Percentiles rank a stretch among this genome's conserved stretches.
These are phyloP conservation scores for Penicillium sumatraense DNA, from an alignment of 2,329 filamentous ascomycete genomes.

Conservation along the genomic window DNA sequence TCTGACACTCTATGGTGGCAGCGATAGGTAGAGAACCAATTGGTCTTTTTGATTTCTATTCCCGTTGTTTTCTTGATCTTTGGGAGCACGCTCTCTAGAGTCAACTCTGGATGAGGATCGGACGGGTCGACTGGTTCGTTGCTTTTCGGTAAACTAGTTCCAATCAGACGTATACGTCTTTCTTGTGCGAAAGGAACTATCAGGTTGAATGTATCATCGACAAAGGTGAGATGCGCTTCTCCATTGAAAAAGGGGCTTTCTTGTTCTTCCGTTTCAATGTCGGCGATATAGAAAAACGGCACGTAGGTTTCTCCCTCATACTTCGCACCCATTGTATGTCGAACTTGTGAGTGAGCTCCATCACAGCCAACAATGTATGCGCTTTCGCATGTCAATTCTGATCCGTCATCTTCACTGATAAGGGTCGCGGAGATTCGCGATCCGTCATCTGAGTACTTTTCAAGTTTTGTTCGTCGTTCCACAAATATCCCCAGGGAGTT, in stretches of 20 bases:
- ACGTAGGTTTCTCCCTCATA: conserved; percentile 51
- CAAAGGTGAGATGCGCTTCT: conserved; percentile 39
- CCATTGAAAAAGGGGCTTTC: conserved; percentile 33
- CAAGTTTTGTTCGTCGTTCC: conserved; percentile 31
- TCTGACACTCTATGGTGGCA: conserved; percentile 51
- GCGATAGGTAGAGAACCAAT: conserved; percentile 52
- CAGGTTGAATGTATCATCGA: conserved; percentile 41
- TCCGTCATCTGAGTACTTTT: conserved; percentile 29
- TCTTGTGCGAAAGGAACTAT: conserved; percentile 34
- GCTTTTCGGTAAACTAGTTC: conserved; percentile 21
- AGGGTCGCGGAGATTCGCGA: conserved; percentile 29
- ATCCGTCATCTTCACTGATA: conserved; percentile 17
- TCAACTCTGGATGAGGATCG: conserved; percentile 27
- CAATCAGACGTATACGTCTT: conserved; percentile 29
- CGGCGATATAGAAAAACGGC: conserved; percentile 52
- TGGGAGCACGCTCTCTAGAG: conserved; percentile 36
- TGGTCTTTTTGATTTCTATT: conserved; percentile 33
- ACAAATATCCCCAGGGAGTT: conserved; percentile 32
- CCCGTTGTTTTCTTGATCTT: conserved; percentile 25
- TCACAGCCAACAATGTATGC: conserved; percentile 58
- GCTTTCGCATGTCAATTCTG: conserved; percentile 35
- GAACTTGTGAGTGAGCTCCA: conserved; percentile 56
- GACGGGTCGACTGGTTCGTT: conserved; percentile 12
- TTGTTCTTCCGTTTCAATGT: conserved; percentile 39
- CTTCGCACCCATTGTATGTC: conserved; percentile 43